Conservation (phyloP, 805 yeast genomes). For the Metschnikowia cerradonensis region DNA sequence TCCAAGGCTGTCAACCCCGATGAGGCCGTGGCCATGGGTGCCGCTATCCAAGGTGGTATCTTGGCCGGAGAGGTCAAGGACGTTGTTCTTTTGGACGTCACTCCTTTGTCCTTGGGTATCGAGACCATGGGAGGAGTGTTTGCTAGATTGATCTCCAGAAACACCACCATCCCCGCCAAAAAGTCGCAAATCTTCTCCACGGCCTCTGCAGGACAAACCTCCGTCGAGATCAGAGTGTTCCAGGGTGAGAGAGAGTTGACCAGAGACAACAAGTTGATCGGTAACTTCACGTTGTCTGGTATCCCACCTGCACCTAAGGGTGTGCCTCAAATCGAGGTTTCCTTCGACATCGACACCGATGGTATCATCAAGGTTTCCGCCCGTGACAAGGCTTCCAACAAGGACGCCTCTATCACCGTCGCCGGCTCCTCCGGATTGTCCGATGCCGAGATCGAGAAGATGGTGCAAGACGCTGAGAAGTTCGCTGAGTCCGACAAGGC, state of each 20-base stretch:
- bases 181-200: constrained; percentile 94
- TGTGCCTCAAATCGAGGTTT: constrained; percentile 90
- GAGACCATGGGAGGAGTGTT: constrained; percentile 98
- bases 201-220: constrained; percentile 94
- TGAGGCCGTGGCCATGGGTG: constrained; percentile 94
- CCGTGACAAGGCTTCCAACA: constrained; percentile 87
- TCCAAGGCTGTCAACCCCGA: constrained; percentile 93
- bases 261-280: constrained; percentile 95
- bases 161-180: constrained; percentile 96
- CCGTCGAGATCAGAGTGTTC: constrained; percentile 96
- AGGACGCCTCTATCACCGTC: constrained; percentile 92
- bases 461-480: constrained; percentile 89
- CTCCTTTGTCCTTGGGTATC: constrained; percentile 89
- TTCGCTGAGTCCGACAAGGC: constrained; percentile 85
- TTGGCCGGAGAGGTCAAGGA: constrained; percentile 93
- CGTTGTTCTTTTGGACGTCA: constrained; percentile 83
- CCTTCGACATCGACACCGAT: constrained; percentile 95
- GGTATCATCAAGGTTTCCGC: constrained; percentile 96
- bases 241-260: constrained; percentile 99
- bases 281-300: constrained; percentile 93
- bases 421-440: constrained; percentile 94
- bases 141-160: constrained; percentile 85
- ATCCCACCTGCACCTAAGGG: constrained; percentile 96
- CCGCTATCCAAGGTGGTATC: constrained; percentile 97
- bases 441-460: constrained; percentile 83